Percentiles rank a stretch among this genome's conserved stretches.
Conservation (phyloP, 129 eudicot species). For the Helichrysum umbraculigerum region DNA sequence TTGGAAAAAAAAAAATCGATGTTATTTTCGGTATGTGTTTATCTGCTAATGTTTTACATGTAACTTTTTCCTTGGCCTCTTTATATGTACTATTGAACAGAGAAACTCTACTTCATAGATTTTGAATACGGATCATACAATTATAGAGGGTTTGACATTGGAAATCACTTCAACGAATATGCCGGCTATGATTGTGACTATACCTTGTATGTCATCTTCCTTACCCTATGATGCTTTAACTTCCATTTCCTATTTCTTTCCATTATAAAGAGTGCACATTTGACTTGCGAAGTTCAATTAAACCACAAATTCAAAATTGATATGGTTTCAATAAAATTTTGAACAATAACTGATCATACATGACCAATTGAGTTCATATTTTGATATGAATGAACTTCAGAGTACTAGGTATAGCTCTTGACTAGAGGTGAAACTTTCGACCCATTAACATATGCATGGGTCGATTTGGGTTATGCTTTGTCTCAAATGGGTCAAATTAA, state of each 20-base stretch:
- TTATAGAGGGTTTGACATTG: slow-evolving; percentile 95
- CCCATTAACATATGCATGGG: background rate
- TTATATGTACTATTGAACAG: slow-evolving; percentile 42
- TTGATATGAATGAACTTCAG: slow-evolving; percentile 4
- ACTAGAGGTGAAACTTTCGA: background rate
- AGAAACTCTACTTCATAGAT: slow-evolving; percentile 83
- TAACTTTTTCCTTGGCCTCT: slow-evolving; percentile 5
- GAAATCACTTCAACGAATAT: slow-evolving; percentile 95
- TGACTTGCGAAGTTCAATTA: slow-evolving; percentile 8
- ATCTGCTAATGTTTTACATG: background rate
- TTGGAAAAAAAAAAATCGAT: background rate
- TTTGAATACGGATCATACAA: slow-evolving; percentile 90
- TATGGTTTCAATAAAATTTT: background rate
- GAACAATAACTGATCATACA: background rate
- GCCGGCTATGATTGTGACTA: slow-evolving; percentile 96
- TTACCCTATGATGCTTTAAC: slow-evolving; percentile 15
- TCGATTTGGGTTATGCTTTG: background rate
- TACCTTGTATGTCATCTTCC: slow-evolving; percentile 57
- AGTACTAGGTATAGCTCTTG: background rate
- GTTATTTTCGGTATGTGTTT: background rate
- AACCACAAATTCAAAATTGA: background rate
- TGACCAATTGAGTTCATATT: background rate
- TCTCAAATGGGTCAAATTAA: background rate
- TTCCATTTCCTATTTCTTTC: slow-evolving; percentile 9
- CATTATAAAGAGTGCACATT: background rate